Evolutionary conservation across 1,139 yeast genomes (phyloP).

Genomic region (Dujonia santamariae): DNA sequence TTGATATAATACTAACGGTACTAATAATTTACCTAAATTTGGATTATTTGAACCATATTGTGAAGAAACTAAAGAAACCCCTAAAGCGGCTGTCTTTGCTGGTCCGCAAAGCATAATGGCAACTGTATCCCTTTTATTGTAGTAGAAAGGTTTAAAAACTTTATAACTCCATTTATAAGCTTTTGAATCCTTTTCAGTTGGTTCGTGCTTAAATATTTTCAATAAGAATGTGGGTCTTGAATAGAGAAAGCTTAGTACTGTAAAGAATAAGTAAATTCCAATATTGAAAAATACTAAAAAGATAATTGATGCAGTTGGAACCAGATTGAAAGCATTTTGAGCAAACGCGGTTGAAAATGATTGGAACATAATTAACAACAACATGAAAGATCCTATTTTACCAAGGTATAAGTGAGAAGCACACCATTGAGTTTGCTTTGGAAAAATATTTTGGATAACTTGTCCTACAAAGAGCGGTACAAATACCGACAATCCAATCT

Average conservation of each 20-base stretch:
- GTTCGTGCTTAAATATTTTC: slow-evolving; percentile 38
- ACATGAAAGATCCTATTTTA: slow-evolving; percentile 77
- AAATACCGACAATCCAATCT: slow-evolving; percentile 78
- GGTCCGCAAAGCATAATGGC: slow-evolving; percentile 86
- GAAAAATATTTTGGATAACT: slow-evolving; percentile 65
- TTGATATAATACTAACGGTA: slow-evolving; percentile 81
- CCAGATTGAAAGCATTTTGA: slow-evolving; percentile 72
- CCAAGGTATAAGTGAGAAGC: slow-evolving; percentile 56
- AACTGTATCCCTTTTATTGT: slow-evolving; percentile 67
- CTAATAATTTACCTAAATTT: slow-evolving; percentile 67
- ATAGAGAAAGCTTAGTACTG: slow-evolving; percentile 52
- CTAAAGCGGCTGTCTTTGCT: slow-evolving; percentile 89
- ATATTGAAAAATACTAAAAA: slow-evolving; percentile 78
- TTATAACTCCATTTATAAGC: slow-evolving; percentile 39
- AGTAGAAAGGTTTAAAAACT: slow-evolving; percentile 63
- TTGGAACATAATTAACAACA: slow-evolving; percentile 74
- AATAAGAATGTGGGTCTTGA: slow-evolving; percentile 61
- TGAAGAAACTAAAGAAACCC: slow-evolving; percentile 75
- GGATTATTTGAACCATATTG: slow-evolving; percentile 69
- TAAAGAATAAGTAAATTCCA: slow-evolving; percentile 74
- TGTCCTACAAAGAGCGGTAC: slow-evolving; percentile 90
- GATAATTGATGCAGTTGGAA: slow-evolving; percentile 65
- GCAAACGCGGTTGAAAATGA: slow-evolving; percentile 88
- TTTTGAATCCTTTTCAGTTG: slow-evolving; percentile 40
- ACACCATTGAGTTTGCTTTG: slow-evolving; percentile 60